Base-by-base conservation (phyloP, 1,284 basidiomycete species). In the Exsudoporus floridanus region DNA sequence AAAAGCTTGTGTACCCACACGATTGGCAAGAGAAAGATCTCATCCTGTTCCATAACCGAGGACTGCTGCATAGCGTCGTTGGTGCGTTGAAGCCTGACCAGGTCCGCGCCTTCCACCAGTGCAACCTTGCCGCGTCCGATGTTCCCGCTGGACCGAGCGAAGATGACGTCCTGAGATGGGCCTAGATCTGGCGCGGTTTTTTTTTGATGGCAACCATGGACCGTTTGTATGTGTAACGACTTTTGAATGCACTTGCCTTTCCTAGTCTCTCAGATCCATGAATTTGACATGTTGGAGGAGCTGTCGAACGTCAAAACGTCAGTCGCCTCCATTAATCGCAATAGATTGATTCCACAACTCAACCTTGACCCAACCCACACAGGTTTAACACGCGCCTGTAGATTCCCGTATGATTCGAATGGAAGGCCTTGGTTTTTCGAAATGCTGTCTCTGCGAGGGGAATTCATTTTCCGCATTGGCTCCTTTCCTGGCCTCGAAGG, bases 31-130 rank as follows among this genome's bases (percentile, higher is more conserved):
- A 81, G 56, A 78, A 77, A 35, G 86, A 88, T 61, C 72, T 90
- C 34, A 81, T 85, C 10, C 62, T 90, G n/a, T 86, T 84, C 73
- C 80, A 86, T 60, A 86, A 86, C 65, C 81, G 86, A 16, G 88
- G 88, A 21, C 69, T 89, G 7, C 67, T 89, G 44, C 87, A 90
- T 63, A 77, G 77, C 7, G 88, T 89, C 52, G 84, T 88, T 5
- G 88, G 88, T 27, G 79, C 83, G 7, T 86, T 89, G 63, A 72
- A 64, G 54, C 72, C 71, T 21, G 81, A 86, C 50, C 81, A 88
- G 63, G 74, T 89, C 43, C 77, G 86, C 39, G 74, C 76, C 40
- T 84, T 85, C 69, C 82, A 84, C 59, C 82, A 83, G 65, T 87
- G 84, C 70, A 85, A 86, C 68, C 73, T 86, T 35, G 84, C 84